phyloP scores from a whole-genome alignment of 2,329 filamentous ascomycete species.

The Monosporascus sp. region DNA sequence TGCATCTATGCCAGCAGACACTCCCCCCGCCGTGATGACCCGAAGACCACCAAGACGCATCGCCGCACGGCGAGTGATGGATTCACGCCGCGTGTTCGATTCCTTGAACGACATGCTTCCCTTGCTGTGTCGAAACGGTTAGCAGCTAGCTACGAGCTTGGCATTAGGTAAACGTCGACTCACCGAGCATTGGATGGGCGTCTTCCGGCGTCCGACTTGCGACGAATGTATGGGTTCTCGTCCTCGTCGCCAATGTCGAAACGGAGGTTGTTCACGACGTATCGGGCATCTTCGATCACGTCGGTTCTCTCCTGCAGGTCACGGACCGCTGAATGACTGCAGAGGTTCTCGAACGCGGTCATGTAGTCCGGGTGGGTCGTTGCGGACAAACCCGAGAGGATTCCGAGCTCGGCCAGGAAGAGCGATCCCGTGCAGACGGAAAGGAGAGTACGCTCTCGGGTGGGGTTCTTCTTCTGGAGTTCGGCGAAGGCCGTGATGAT shows the following conservation, averaged over 20 bases:
- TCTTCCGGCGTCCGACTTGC: constrained; percentile 61
- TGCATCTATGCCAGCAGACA: constrained; percentile 77
- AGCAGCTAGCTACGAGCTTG: constrained; percentile 8
- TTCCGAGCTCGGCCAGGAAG: constrained; percentile 69
- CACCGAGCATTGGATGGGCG: constrained; percentile 58
- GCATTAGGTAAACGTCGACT: constrained; percentile 16
- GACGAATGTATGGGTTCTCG: constrained; percentile 77
- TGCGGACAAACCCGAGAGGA: constrained; percentile 72
- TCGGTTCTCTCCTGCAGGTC: constrained; percentile 73
- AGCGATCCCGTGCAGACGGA: constrained; percentile 76
- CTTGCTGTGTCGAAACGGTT: constrained; percentile 50
- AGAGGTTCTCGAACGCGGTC: constrained; percentile 75
- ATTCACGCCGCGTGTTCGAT: constrained; percentile 70
- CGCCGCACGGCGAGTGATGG: constrained; percentile 69
- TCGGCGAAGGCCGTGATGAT: constrained; percentile 74
- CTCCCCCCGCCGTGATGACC: constrained; percentile 74
- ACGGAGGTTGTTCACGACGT: constrained; percentile 86
- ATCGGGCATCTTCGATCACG: constrained; percentile 73
- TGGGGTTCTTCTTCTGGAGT: constrained; percentile 72
- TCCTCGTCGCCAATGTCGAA: constrained; percentile 79
- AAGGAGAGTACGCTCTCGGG: constrained; percentile 74
- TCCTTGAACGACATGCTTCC: constrained; percentile 78
- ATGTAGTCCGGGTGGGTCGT: constrained; percentile 79
- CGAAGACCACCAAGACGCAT: constrained; percentile 65
- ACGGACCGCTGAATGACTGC: constrained; percentile 65